These are phyloP conservation scores for Serendipita vermifera DNA, from an alignment of 768 basidiomycete genomes.

Conservation along the genomic window DNA sequence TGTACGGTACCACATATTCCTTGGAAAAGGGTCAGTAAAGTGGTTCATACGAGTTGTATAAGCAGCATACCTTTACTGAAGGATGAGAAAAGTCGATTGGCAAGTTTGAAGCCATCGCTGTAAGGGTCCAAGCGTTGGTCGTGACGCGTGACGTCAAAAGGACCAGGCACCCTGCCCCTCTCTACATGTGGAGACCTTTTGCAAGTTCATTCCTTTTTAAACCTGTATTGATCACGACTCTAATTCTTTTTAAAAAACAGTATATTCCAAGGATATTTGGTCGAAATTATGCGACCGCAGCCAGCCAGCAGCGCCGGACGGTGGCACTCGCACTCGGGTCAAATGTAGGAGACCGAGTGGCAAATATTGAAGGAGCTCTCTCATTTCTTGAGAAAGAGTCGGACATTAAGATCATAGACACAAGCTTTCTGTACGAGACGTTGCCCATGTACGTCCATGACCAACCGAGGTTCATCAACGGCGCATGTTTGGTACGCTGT, in stretches of 20 bases:
- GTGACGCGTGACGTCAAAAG: constrained; percentile 1
- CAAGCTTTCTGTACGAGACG: constrained; percentile 87
- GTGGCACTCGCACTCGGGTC: constrained; percentile 76
- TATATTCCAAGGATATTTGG: constrained; percentile 23
- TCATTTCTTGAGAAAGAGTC: constrained; percentile 47
- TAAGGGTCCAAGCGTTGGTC: not conserved
- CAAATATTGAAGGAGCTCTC: constrained; percentile 68
- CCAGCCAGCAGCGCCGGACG: constrained; percentile 13
- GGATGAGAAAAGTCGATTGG: constrained; percentile 50
- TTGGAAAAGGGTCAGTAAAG: not conserved
- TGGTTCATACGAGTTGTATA: constrained; percentile 40
- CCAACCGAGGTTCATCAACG: constrained; percentile 81
- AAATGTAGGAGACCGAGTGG: constrained; percentile 78
- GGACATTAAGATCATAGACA: constrained; percentile 42
- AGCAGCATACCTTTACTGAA: constrained; percentile 49
- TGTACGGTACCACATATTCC: not conserved
- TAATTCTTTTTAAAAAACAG: constrained; percentile 29
- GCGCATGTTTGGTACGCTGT: constrained; percentile 68
- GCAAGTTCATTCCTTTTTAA: not conserved
- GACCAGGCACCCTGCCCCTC: not conserved
- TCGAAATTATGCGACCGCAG: not conserved
- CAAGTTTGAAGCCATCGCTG: constrained; percentile 27
- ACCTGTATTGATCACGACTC: constrained; percentile 26
- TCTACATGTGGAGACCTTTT: not conserved
- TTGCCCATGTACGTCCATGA: constrained; percentile 92